These are phyloP conservation scores for Dothideomycetes sp. DNA, from an alignment of 2,329 filamentous ascomycete genomes.

Conservation along the genomic window DNA sequence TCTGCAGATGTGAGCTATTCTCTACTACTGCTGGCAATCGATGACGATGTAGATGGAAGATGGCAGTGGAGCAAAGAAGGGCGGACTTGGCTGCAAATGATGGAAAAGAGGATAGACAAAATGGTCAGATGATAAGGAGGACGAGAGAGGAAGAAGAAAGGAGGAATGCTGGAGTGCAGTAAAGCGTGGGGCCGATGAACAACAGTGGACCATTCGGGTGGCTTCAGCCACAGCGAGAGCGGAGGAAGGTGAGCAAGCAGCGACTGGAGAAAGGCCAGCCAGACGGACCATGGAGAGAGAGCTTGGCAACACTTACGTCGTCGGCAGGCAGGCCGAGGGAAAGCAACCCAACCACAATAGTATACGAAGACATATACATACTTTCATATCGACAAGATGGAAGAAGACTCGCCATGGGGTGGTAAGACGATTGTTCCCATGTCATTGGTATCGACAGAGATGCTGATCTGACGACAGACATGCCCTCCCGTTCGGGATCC, in stretches of 20 bases:
- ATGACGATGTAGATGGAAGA: too few relatives aligned
- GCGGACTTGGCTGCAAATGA: too few relatives aligned
- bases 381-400: slow-evolving; percentile 10
- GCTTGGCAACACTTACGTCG: slow-evolving; percentile 11
- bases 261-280: background rate
- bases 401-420: slow-evolving; percentile 18
- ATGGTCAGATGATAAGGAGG: background rate
- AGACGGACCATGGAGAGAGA: background rate
- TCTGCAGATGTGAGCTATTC: too few relatives aligned
- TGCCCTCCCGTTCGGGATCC: slow-evolving; percentile 37
- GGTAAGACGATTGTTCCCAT: slow-evolving; percentile 12
- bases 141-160: background rate
- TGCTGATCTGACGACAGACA: slow-evolving; percentile 28
- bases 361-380: too few relatives aligned
- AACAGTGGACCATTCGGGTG: too few relatives aligned
- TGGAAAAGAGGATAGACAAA: too few relatives aligned
- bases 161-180: background rate
- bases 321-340: too few relatives aligned
- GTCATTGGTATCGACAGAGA: too few relatives aligned
- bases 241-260: slow-evolving; percentile 1
- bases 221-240: background rate
- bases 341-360: too few relatives aligned
- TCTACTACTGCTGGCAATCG: too few relatives aligned
- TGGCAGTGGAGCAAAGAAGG: too few relatives aligned
- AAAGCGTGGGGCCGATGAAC: too few relatives aligned